Conservation (phyloP, 1,139 yeast species). For the Suhomyces guaymorum region DNA sequence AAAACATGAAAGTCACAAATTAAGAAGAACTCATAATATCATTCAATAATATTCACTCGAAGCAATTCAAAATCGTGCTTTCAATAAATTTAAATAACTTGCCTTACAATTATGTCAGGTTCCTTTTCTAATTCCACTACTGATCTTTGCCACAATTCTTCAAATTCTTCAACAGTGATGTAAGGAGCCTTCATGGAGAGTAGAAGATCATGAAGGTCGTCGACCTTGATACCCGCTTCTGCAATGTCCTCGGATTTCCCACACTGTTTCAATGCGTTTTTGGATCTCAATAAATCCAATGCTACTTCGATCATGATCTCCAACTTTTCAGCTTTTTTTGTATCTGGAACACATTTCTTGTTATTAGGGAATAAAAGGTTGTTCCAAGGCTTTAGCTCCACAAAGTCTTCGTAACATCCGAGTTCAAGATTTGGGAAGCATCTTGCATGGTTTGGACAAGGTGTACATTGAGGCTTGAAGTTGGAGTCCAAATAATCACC, state of each 20-base stretch:
- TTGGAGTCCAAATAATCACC: constrained; percentile 38
- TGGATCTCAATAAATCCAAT: constrained; percentile 62
- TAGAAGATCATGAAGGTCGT: constrained; percentile 60
- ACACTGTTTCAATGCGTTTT: constrained; percentile 70
- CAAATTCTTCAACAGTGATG: constrained; percentile 72
- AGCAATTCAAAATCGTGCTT: not conserved
- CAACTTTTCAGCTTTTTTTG: constrained; percentile 67
- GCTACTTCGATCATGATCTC: constrained; percentile 69
- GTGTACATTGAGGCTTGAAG: constrained; percentile 63
- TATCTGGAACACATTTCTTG: constrained; percentile 71
- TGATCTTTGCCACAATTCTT: constrained; percentile 76
- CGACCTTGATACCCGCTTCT: constrained; percentile 53
- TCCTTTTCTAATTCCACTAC: constrained; percentile 64
- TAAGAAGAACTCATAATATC: not conserved
- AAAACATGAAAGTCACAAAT: not conserved
- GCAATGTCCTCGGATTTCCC: constrained; percentile 49
- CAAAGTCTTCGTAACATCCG: constrained; percentile 71
- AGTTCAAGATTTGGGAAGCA: constrained; percentile 63
- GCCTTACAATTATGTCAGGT: constrained; percentile 85
- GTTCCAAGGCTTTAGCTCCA: constrained; percentile 56
- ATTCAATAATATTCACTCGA: not conserved
- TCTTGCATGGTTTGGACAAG: constrained; percentile 80
- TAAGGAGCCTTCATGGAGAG: constrained; percentile 58
- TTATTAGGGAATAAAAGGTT: constrained; percentile 58
- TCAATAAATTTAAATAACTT: constrained; percentile 42